These are phyloP conservation scores for Davidsoniella australis DNA, from an alignment of 2,329 filamentous ascomycete species.

Conservation along the genomic window DNA sequence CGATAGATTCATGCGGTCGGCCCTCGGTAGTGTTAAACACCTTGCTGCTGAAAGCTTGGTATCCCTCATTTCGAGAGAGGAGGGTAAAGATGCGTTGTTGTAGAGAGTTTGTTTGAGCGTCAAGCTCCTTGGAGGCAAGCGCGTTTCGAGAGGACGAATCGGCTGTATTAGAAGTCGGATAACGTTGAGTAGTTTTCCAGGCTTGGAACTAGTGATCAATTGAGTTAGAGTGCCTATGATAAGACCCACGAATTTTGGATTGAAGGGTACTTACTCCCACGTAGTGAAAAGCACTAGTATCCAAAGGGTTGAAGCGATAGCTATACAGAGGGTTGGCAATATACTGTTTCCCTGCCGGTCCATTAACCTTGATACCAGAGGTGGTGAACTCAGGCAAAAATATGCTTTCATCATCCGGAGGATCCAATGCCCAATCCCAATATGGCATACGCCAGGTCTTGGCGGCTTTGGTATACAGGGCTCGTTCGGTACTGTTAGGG, in stretches of 20 bases:
- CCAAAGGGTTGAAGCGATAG: conserved; percentile 43
- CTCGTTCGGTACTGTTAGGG: conserved; percentile 27
- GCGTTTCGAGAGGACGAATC: conserved; percentile 37
- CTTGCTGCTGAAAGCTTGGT: conserved; percentile 53
- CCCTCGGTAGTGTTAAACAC: conserved; percentile 35
- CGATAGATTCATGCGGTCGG: conserved; percentile 43
- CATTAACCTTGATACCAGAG: conserved; percentile 32
- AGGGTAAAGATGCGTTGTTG: conserved; percentile 50
- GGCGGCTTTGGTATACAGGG: conserved; percentile 34
- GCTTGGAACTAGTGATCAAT: conserved; percentile 30
- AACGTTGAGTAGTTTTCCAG: conserved; percentile 44
- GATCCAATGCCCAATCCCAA: conserved; percentile 39
- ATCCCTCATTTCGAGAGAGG: conserved; percentile 50
- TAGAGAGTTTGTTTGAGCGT: conserved; percentile 34
- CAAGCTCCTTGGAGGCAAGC: conserved; percentile 33
- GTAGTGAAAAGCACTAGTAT: conserved; percentile 39
- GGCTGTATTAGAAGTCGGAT: conserved; percentile 25
- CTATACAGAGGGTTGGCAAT: conserved; percentile 47
- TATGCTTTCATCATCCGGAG: conserved; percentile 30
- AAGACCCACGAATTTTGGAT: not conserved
- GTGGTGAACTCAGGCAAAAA: conserved; percentile 30
- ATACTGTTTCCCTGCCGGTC: conserved; percentile 35
- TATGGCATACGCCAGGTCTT: conserved; percentile 37
- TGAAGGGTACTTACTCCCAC: conserved; percentile 32
- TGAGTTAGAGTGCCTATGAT: conserved; percentile 2